These are phyloP conservation scores for Capillidium rhysosporum DNA, from an alignment of 371 early-diverging fungal species.

Conservation along the genomic window DNA sequence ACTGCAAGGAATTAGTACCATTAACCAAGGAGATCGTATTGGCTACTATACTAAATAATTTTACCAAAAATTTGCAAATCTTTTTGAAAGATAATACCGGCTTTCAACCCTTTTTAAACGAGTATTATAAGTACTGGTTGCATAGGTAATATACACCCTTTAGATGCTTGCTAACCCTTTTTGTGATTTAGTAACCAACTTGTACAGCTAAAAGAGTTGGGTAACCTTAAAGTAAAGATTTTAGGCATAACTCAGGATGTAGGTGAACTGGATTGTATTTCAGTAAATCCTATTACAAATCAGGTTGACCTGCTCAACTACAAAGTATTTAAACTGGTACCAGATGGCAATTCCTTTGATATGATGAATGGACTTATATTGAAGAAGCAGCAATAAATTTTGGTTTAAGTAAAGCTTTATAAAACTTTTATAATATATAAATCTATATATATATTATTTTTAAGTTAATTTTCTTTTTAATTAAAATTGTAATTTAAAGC, in stretches of 20 bases:
- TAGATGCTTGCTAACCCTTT: background rate
- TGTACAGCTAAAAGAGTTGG: slow-evolving; percentile 41
- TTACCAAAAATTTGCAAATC: slow-evolving; percentile 44
- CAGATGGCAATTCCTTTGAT: slow-evolving; percentile 92
- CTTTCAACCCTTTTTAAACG: slow-evolving; percentile 46
- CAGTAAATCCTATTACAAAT: slow-evolving; percentile 17
- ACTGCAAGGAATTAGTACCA: slow-evolving; percentile 14
- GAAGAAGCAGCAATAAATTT: slow-evolving; percentile 20
- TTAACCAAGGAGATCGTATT: slow-evolving; percentile 50
- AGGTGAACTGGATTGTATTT: slow-evolving; percentile 54
- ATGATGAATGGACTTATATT: slow-evolving; percentile 69
- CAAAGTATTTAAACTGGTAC: slow-evolving; percentile 48
- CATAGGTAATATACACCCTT: slow-evolving; percentile 33
- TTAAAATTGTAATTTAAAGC: too few species aligned
- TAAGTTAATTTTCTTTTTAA: too few species aligned
- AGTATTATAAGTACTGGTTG: slow-evolving; percentile 70
- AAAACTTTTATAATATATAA: too few species aligned
- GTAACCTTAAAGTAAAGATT: slow-evolving; percentile 32
- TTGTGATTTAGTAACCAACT: slow-evolving; percentile 22
- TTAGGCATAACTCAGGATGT: slow-evolving; percentile 52
- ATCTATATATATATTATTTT: too few species aligned
- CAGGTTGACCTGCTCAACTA: slow-evolving; percentile 12
- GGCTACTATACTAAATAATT: slow-evolving; percentile 45
- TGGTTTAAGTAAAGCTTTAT: too few species aligned
- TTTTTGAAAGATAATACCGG: slow-evolving; percentile 35